Evolutionary conservation across 75 land plant species (phyloP).

Genomic region (Isoetes taiwanensis): DNA sequence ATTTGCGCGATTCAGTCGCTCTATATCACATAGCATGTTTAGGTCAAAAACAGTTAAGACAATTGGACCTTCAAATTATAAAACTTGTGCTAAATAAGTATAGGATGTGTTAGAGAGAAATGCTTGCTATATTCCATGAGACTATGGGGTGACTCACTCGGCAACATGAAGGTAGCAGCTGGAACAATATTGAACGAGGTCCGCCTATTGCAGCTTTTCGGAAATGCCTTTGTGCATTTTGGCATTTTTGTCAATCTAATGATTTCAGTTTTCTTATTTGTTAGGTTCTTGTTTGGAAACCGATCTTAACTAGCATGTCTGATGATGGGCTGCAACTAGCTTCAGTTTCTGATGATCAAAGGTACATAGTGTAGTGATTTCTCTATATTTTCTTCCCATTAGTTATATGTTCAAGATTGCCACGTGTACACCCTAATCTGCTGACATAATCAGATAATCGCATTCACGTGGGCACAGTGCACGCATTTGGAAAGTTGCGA

Average conservation of each 20-base stretch:
- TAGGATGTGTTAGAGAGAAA: slow-evolving; percentile 71
- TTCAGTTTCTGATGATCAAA: slow-evolving; percentile 96
- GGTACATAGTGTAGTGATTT: no score
- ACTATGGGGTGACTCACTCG: slow-evolving; percentile 54
- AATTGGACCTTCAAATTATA: neutral
- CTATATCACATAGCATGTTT: slow-evolving; percentile 36
- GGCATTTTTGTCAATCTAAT: no score
- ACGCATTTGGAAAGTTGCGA: no score
- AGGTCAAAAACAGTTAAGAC: slow-evolving; percentile 27
- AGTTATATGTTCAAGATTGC: no score
- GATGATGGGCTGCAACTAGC: slow-evolving; percentile 55
- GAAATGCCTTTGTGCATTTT: no score
- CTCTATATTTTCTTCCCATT: no score
- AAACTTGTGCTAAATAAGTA: neutral
- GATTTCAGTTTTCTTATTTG: no score
- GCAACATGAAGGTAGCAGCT: slow-evolving; percentile 54
- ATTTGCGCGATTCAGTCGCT: slow-evolving; percentile 13
- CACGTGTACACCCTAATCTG: no score
- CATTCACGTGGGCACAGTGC: no score
- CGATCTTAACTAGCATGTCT: slow-evolving; percentile 68
- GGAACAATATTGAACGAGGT: slow-evolving; percentile 98
- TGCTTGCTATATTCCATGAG: slow-evolving; percentile 86
- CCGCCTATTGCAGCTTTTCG: no score
- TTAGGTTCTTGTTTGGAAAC: no score
- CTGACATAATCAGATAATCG: no score